Base-by-base conservation (phyloP, 1,284 basidiomycete genomes). In the Volvariella volvacea region DNA sequence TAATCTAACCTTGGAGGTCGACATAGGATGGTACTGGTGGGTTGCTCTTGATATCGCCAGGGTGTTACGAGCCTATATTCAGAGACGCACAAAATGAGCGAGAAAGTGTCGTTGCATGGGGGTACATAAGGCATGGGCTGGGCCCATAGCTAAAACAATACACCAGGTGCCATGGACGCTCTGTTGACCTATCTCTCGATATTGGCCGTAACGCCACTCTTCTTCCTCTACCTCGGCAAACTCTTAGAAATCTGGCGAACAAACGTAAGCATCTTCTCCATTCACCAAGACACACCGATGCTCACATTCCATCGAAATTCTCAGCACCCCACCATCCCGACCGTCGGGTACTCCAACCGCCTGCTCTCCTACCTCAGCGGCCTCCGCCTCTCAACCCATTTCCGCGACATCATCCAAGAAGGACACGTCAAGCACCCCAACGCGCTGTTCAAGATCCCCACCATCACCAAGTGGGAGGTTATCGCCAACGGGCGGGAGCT, bases 401-500 rank as follows among this genome's bases (percentile, higher is more conserved):
- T 32, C 12, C 22, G 32, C 2, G 32, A 34, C 6, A 43, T 46
- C 14, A 25, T 49, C 4, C 15, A 43, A 19, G 34, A 43, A n/a
- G 48, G 48, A 15, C 42, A 47, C 22, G n/a, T 32, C 21, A 17
- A 36, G 30, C 47, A 47, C 25, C 41, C 21, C 7, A 12, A 41
- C 15, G 4, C 39, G 1, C 10, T 45, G 2, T 70, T 66, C 58
- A 64, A 64, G 47, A 47, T 68, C 4, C 53, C 65, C 0, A 42
- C 54, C n/a, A 45, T 61, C 3, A 52, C 52, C 34, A 44, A 49
- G 1, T 68, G 64, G 65, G 42, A 55, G 2, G 50, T 67, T 21
- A 47, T 68, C 4, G 54, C 66, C 16, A 58, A 54, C n/a, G 59
- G 56, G 3, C 50, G 55, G 0, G 43, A 61, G 39, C 54, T 64